phyloP scores from a whole-genome alignment of 495 filamentous ascomycete species.

The Aspergillus coremiiformis region DNA sequence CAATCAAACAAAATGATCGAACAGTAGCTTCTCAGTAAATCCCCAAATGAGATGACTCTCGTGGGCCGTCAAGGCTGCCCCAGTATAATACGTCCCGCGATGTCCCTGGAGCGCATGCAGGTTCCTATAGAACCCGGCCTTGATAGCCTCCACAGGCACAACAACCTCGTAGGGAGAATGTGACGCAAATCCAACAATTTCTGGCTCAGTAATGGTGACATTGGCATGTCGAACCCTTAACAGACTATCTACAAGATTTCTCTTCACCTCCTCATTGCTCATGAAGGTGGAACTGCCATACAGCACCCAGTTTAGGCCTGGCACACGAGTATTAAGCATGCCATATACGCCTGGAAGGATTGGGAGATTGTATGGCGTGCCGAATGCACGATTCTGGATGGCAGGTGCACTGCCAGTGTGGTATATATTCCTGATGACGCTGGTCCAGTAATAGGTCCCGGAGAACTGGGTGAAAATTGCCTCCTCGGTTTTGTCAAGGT shows the following conservation, averaged over 20 bases:
- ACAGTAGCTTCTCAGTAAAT: neutral
- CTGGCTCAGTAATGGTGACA: neutral
- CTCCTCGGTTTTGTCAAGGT: constrained; percentile 25
- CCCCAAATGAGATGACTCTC: neutral
- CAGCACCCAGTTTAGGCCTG: neutral
- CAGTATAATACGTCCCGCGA: neutral
- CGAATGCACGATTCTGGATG: constrained; percentile 21
- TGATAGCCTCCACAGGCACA: neutral
- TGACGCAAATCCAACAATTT: neutral
- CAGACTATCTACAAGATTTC: neutral
- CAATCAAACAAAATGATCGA: neutral
- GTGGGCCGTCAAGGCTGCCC: neutral
- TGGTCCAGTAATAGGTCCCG: constrained; percentile 31
- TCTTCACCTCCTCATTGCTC: constrained; percentile 1
- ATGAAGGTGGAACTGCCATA: constrained; percentile 6
- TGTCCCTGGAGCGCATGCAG: neutral
- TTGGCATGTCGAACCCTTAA: neutral
- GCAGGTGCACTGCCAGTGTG: constrained; percentile 8
- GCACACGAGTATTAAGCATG: constrained; percentile 14
- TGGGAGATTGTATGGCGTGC: constrained; percentile 22
- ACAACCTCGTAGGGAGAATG: neutral
- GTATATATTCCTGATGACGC: constrained; percentile 29
- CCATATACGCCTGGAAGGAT: constrained; percentile 19
- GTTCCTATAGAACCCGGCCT: neutral
- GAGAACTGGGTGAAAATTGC: constrained; percentile 31